Conservation (phyloP, 2,329 filamentous ascomycete genomes). For the Aspergillus sp. region DNA sequence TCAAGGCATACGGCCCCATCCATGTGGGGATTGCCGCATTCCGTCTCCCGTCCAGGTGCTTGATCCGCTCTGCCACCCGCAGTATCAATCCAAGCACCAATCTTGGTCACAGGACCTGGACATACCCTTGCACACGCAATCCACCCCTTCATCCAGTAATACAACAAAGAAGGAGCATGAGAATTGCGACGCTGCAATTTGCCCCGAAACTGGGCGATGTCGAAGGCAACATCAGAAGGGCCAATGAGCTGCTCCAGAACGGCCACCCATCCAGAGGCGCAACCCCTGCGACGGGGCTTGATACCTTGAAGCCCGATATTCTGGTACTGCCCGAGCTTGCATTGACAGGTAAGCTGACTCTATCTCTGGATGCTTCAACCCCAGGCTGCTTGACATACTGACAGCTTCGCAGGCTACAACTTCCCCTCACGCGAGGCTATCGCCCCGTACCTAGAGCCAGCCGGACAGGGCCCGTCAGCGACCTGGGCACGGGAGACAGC, state of each 20-base stretch:
- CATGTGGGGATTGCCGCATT: background rate
- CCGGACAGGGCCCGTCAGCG: constrained; percentile 52
- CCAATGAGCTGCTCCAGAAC: constrained; percentile 41
- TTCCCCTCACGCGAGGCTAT: constrained; percentile 59
- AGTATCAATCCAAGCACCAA: background rate
- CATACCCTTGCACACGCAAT: background rate
- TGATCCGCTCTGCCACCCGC: background rate
- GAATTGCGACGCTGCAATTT: constrained; percentile 48
- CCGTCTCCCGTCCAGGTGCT: background rate
- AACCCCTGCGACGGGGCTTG: constrained; percentile 13
- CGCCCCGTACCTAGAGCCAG: constrained; percentile 58
- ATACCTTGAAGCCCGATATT: constrained; percentile 47
- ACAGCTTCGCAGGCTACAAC: constrained; percentile 54
- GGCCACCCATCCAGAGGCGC: constrained; percentile 21
- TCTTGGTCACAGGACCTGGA: background rate
- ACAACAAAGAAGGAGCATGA: constrained; percentile 32
- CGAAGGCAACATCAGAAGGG: constrained; percentile 43
- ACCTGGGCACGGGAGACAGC: constrained; percentile 59
- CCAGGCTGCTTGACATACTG: background rate
- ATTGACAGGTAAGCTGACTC: constrained; percentile 50
- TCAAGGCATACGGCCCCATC: background rate
- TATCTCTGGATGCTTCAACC: background rate
- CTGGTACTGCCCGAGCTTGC: constrained; percentile 62
- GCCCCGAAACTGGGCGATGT: constrained; percentile 43
- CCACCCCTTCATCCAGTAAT: background rate